Evolutionary conservation across 202 grass and related monocot genomes (phyloP).

Genomic region (Schoenoplectus tabernaemontani): DNA sequence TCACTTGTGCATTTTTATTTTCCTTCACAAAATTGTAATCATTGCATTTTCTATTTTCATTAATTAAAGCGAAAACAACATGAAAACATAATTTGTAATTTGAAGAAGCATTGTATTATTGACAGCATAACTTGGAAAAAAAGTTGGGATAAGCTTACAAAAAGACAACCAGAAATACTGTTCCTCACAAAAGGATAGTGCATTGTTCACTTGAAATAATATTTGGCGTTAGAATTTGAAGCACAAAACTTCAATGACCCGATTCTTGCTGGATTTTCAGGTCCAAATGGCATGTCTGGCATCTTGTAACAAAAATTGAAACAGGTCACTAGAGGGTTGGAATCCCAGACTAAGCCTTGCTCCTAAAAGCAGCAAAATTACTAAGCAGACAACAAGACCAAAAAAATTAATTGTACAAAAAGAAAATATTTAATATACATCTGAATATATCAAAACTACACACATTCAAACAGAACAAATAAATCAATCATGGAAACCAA

Average conservation of each 20-base stretch:
- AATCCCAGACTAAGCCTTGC: no score
- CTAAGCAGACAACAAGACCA: background rate
- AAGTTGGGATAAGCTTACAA: background rate
- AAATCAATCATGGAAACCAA: background rate
- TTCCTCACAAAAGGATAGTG: background rate
- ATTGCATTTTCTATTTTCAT: background rate
- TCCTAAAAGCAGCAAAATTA: no score
- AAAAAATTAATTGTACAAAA: background rate
- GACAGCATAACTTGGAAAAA: background rate
- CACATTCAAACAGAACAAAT: background rate
- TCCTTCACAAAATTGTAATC: background rate
- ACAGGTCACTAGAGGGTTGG: background rate
- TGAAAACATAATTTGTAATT: background rate
- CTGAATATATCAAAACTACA: background rate
- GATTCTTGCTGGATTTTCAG: background rate
- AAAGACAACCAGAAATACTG: background rate
- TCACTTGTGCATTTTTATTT: background rate
- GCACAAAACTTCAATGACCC: background rate
- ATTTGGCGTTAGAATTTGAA: background rate
- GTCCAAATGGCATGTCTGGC: background rate
- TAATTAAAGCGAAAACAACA: background rate
- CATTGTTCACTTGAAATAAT: background rate
- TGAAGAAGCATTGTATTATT: background rate
- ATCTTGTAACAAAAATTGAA: background rate
- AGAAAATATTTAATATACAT: background rate